These are phyloP conservation scores for Wickerhamiella cacticola DNA, from an alignment of 805 yeast genomes.

Conservation along the genomic window DNA sequence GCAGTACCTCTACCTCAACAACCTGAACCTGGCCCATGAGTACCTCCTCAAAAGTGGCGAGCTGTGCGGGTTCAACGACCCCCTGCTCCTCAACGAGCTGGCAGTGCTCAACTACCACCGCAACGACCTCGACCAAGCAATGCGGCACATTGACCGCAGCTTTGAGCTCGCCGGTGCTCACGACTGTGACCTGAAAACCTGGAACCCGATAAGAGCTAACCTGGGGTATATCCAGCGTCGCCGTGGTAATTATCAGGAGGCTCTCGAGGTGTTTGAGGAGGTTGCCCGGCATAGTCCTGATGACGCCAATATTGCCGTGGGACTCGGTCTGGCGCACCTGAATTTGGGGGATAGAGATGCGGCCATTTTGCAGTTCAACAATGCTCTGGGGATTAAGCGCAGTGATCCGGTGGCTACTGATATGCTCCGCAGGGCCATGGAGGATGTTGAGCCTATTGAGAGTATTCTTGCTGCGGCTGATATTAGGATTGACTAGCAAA, in stretches of 20 bases:
- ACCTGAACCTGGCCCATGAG: constrained; percentile 72
- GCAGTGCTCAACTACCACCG: constrained; percentile 86
- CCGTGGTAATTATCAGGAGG: constrained; percentile 48
- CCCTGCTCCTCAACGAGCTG: constrained; percentile 75
- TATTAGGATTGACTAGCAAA: not conserved
- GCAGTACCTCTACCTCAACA: constrained; percentile 87
- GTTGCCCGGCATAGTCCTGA: constrained; percentile 58
- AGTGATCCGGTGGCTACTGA: constrained; percentile 78
- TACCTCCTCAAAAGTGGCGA: constrained; percentile 63
- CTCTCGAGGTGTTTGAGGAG: constrained; percentile 62
- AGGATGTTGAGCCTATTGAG: not conserved
- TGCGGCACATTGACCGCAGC: constrained; percentile 30
- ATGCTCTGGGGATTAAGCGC: constrained; percentile 66
- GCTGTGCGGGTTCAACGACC: constrained; percentile 72
- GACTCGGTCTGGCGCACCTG: constrained; percentile 73
- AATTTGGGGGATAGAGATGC: constrained; percentile 49
- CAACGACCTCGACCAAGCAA: constrained; percentile 52
- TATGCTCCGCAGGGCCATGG: constrained; percentile 33
- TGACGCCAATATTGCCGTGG: constrained; percentile 65
- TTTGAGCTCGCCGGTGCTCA: constrained; percentile 24
- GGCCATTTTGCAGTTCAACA: constrained; percentile 69
- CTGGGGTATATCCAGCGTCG: constrained; percentile 20
- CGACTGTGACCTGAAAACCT: constrained; percentile 68
- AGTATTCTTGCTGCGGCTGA: not conserved
- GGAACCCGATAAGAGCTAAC: constrained; percentile 49